These are phyloP conservation scores for Peronospora belbahrii DNA, from an alignment of 352 stramenopile genomes.

Conservation along the genomic window DNA sequence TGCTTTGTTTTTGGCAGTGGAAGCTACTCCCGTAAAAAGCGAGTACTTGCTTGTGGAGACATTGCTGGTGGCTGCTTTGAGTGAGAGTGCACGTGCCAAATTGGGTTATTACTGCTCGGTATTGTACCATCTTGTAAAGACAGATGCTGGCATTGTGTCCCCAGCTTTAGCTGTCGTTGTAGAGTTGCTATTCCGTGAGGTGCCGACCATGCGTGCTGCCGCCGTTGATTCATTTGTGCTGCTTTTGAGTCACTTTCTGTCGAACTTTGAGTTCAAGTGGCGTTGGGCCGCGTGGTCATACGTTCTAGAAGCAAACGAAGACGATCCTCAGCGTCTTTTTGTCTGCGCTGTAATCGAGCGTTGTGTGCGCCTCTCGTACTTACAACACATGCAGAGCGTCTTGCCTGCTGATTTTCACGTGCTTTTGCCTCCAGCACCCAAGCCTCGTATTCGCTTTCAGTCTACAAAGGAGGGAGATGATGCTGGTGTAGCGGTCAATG, in stretches of 20 bases:
- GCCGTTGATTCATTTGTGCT: constrained; percentile 60
- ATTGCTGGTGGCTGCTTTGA: constrained; percentile 53
- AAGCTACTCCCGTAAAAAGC: constrained; percentile 37
- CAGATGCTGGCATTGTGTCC: constrained; percentile 51
- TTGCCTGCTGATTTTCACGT: constrained; percentile 71
- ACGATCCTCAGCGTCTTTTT: constrained; percentile 78
- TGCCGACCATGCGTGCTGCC: constrained; percentile 60
- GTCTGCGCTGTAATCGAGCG: constrained; percentile 79
- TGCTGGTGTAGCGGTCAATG: not conserved
- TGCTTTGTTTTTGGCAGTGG: constrained; percentile 22
- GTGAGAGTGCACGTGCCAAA: constrained; percentile 34
- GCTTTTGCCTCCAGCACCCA: constrained; percentile 61
- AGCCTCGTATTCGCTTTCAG: constrained; percentile 61
- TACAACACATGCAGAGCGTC: constrained; percentile 76
- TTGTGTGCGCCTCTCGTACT: constrained; percentile 76
- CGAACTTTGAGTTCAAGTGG: constrained; percentile 87
- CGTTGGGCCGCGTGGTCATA: constrained; percentile 69
- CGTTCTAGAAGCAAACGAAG: constrained; percentile 66
- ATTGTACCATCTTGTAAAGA: constrained; percentile 74
- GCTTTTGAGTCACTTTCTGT: constrained; percentile 80
- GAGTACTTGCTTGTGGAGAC: constrained; percentile 77
- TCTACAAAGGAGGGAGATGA: constrained; percentile 16
- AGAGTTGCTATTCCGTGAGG: constrained; percentile 77
- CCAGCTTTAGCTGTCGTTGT: constrained; percentile 74
- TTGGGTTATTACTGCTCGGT: constrained; percentile 64